These are phyloP conservation scores for Nakazawaea ernobii DNA, from an alignment of 805 yeast species.

Conservation along the genomic window DNA sequence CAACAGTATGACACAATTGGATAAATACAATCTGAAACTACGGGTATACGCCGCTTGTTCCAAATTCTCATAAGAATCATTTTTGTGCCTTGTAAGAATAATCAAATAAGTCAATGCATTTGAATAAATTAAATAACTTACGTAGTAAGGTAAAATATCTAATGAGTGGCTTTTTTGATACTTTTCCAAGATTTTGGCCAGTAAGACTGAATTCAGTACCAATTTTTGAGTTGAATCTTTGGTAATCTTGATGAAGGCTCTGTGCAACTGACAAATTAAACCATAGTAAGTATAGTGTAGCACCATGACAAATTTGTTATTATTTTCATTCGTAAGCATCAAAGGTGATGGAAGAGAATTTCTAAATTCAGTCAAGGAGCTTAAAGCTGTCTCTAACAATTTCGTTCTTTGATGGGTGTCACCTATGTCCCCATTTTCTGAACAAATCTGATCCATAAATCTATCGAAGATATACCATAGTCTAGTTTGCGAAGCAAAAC, in stretches of 20 bases:
- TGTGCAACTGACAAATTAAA: constrained; percentile 5
- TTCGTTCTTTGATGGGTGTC: constrained; percentile 23
- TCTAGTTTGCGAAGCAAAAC: constrained; percentile 21
- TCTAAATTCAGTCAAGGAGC: constrained; percentile 19
- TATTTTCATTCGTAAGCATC: neutral
- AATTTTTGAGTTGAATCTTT: neutral
- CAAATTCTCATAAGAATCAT: neutral
- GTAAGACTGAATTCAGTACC: neutral
- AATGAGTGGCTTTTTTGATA: neutral
- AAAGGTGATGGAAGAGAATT: constrained; percentile 17
- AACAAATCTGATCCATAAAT: constrained; percentile 28
- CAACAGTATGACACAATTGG: constrained; percentile 2
- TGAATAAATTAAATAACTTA: constrained; percentile 2
- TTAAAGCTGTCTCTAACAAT: constrained; percentile 20
- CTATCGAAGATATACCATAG: constrained; percentile 27
- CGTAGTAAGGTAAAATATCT: constrained; percentile 2
- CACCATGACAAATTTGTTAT: constrained; percentile 13
- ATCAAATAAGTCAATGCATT: constrained; percentile 7
- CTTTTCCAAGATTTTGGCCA: neutral
- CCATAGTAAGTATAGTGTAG: constrained; percentile 21
- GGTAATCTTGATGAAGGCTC: constrained; percentile 1
- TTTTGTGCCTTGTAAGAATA: neutral
- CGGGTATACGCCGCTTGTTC: neutral
- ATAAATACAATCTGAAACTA: neutral
- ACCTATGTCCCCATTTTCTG: constrained; percentile 26